These are phyloP conservation scores for Bothriochloa decipiens DNA, from an alignment of 176 grass and related monocot species.

Conservation along the genomic window DNA sequence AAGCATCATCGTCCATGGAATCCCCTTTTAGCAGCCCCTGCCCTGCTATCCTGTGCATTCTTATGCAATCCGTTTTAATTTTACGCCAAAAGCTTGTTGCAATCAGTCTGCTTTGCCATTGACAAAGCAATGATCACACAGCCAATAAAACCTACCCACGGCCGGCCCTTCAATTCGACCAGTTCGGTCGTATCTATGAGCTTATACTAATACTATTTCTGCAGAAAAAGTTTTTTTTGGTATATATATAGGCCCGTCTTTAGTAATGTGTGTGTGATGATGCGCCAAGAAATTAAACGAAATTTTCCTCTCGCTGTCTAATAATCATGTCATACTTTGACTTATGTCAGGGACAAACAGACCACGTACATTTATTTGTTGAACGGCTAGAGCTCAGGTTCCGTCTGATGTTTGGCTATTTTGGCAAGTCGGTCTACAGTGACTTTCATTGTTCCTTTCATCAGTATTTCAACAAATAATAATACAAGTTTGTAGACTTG, in stretches of 20 bases:
- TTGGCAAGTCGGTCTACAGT: not conserved
- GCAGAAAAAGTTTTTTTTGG: no score
- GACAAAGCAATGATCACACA: constrained; percentile 8
- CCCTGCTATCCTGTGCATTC: not conserved
- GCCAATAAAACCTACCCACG: no score
- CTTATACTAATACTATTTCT: no score
- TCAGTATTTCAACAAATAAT: not conserved
- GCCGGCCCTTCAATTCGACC: no score
- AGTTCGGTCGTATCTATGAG: no score
- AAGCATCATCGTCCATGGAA: not conserved
- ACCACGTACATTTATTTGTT: constrained; percentile 38
- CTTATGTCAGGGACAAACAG: constrained; percentile 18
- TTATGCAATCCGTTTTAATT: constrained; percentile 23
- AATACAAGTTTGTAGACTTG: not conserved
- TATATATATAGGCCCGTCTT: not conserved
- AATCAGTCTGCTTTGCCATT: constrained; percentile 9
- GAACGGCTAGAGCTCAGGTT: constrained; percentile 24
- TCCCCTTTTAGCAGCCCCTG: constrained; percentile 24
- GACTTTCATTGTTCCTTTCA: not conserved
- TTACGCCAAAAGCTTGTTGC: constrained; percentile 12
- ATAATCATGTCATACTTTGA: constrained; percentile 33
- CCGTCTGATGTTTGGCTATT: constrained; percentile 16
- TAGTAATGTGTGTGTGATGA: not conserved
- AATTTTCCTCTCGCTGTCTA: constrained; percentile 34
- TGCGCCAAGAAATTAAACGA: not conserved